Percentiles rank a stretch among this genome's conserved stretches.
Conservation (phyloP, 257 asterid genomes). For the Primulina eburnea region DNA sequence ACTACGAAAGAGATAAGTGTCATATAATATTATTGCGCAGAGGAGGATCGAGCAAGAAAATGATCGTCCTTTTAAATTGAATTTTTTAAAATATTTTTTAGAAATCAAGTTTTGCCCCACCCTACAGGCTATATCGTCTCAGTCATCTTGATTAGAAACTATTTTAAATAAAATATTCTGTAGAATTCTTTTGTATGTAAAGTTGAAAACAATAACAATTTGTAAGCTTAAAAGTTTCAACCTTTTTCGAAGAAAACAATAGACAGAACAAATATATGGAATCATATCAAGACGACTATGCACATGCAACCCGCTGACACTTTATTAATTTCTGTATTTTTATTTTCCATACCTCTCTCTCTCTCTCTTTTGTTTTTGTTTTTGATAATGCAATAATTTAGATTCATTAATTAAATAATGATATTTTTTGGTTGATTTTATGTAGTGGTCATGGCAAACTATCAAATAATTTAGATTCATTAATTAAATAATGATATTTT, state of each 20-base stretch:
- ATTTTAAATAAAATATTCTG: no score
- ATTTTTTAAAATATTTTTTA: no score
- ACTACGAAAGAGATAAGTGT: no score
- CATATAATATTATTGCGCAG: no score
- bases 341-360: not conserved
- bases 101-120: no score
- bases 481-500: not conserved
- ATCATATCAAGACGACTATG: conserved; percentile 26
- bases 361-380: no score
- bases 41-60: no score
- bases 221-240: not conserved
- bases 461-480: conserved; percentile 27
- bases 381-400: not conserved
- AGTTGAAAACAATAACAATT: no score
- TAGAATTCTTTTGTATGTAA: not conserved
- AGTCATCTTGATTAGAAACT: no score
- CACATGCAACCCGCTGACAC: conserved; percentile 39
- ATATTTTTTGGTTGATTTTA: conserved; percentile 14
- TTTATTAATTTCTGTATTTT: conserved; percentile 24
- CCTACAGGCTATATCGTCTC: no score
- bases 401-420: not conserved
- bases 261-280: conserved; percentile 3
- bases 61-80: no score
- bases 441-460: conserved; percentile 99
- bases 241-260: conserved; percentile 24